phyloP scores from a whole-genome alignment of 129 eudicot species.

The Chrysanthemum seticuspe region DNA sequence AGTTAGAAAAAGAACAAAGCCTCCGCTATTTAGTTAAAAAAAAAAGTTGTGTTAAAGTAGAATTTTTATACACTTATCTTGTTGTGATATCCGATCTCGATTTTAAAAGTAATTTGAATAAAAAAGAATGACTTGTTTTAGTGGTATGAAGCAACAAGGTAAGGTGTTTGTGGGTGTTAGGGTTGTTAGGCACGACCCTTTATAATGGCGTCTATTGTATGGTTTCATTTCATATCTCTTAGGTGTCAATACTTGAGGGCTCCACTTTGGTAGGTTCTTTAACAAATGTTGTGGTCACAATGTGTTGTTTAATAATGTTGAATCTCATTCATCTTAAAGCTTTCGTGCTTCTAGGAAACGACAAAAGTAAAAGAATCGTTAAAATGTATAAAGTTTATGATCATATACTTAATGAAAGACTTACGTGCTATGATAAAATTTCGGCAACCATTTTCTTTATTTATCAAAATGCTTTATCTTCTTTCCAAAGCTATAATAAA shows the following conservation, averaged over 20 bases:
- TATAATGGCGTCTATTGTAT: slow-evolving; percentile 11
- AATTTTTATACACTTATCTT: too few species aligned
- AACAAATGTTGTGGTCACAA: slow-evolving; percentile 11
- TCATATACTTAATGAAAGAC: too few species aligned
- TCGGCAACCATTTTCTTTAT: too few species aligned
- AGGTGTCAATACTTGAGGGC: slow-evolving; percentile 18
- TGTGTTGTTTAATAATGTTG: background rate
- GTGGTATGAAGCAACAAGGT: background rate
- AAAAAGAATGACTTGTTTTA: background rate
- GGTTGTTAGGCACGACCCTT: slow-evolving; percentile 23
- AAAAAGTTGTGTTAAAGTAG: too few species aligned
- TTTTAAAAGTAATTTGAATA: background rate
- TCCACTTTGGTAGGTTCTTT: slow-evolving; percentile 18
- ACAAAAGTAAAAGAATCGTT: background rate
- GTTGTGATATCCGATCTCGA: too few species aligned
- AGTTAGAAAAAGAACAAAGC: too few species aligned
- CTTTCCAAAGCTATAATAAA: too few species aligned
- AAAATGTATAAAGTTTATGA: background rate
- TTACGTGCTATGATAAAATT: too few species aligned
- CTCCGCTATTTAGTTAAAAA: too few species aligned
- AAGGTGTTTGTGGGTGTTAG: background rate
- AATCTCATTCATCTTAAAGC: background rate
- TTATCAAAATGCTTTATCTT: too few species aligned
- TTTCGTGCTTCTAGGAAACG: background rate
- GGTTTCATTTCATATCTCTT: background rate